Evolutionary conservation across 2,329 filamentous ascomycete species (phyloP).

Genomic region (Xylariaceae sp.): DNA sequence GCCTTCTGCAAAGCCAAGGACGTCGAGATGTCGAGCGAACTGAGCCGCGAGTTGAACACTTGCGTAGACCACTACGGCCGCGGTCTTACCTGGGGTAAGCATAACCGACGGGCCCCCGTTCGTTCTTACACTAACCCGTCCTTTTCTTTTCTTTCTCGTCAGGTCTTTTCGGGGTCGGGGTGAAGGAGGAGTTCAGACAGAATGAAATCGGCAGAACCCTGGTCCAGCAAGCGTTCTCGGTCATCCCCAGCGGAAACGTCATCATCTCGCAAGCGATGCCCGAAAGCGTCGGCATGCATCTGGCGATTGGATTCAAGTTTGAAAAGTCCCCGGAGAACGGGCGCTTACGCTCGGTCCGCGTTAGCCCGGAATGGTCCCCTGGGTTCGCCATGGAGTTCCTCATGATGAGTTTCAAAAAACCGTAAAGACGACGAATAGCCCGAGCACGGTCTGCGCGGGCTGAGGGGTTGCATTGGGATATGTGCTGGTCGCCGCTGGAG

Average conservation of each 20-base stretch:
- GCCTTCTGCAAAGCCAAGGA: neutral
- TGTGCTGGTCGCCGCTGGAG: too few species aligned
- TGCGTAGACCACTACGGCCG: neutral
- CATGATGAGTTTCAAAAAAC: neutral
- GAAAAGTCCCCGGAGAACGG: neutral
- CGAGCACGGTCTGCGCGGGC: neutral
- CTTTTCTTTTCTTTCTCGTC: neutral
- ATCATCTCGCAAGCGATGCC: conserved; percentile 1
- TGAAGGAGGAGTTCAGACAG: conserved; percentile 1
- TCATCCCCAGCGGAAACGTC: neutral
- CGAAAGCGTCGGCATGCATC: neutral
- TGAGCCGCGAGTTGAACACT: neutral
- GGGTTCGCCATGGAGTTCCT: neutral
- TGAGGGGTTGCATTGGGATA: neutral
- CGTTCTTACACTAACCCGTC: too few species aligned
- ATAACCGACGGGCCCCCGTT: neutral
- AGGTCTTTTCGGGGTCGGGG: conserved; percentile 2
- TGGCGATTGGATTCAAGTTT: neutral
- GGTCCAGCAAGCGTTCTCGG: conserved; percentile 2
- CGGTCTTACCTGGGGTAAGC: conserved; percentile 2
- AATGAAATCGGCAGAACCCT: conserved; percentile 5
- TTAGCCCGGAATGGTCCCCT: neutral
- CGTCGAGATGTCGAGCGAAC: neutral
- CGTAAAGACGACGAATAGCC: neutral
- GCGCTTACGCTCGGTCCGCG: neutral